Base-by-base conservation (phyloP, 1,284 basidiomycete genomes). In the Boletus mariae region DNA sequence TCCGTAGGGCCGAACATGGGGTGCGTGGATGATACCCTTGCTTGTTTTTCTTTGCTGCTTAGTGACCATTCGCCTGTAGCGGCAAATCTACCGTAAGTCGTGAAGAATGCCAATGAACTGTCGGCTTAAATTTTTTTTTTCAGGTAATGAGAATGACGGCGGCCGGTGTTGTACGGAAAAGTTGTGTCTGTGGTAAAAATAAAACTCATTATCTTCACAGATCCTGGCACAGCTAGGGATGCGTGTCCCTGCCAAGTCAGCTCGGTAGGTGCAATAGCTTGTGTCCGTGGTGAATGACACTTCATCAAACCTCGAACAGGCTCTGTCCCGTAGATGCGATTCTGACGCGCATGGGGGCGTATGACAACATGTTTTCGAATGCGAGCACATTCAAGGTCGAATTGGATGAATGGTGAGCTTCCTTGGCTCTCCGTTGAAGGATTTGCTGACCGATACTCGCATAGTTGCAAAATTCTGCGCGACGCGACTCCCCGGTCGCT, bases 141-240 rank as follows among this genome's bases (percentile, higher is more conserved):
- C 25, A 89, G 87, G 82, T 82, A 7, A 90, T 98, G 82, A 85
- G 97, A 47, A 99, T 98, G 90, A 97, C 95, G n/a, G 94, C 94
- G 5, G 84, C 90, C 0, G 95, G 90, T 29, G 86, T 97, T 55
- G 85, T 87, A 66, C 51, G 83, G 67, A 37, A 28, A n/a, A 26
- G 4, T 47, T 42, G 1, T 7, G 11, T 28, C 26, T 15, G 0
- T 1, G 11, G 15, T 45, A 40, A 25, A 35, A 49, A 40, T 51
- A 26, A 48, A 34, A 32, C 57, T 58, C 38, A 60, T n/a, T 5
- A n/a, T 44, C 44, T n/a, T n/a, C 26, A 49, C 45, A 88, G 85
- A 98, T 98, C 61, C 91, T 98, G 85, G 95, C 94, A 8, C 96
- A 98, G 69, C 76, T 99, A 17, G 97, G 97, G n/a, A 99, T 98